Base-by-base conservation (phyloP, 306 rosid genomes). In the Calophaca sinica region DNA sequence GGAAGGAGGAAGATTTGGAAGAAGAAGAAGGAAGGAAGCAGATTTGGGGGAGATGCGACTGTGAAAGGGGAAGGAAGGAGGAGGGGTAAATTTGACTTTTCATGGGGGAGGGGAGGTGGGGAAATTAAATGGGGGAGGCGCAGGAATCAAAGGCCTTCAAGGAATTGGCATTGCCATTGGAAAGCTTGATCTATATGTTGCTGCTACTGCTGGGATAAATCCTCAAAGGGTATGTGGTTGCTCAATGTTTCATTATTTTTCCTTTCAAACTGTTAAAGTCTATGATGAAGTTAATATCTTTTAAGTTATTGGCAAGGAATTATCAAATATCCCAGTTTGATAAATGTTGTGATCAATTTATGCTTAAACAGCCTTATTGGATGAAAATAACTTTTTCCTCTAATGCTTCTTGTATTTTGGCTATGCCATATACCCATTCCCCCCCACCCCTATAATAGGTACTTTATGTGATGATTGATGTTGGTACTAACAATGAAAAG, bases 201-300 rank as follows among this genome's bases (percentile, higher is more conserved):
- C 98, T 82, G 99, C 99, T n/a, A n/a, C n/a, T 59, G 99, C 99
- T 3, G 99, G 99, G 75, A 92, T 96, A 84, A 96, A 96, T 84
- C 99, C 99, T 83, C 99, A 96, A 83, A 86, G 98, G 93, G 99
- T 92, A 87, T 28, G 35, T 15, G 68, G 15, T 62, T 80, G 62
- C 66, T 42, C 72, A 28, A 42, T 61, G 29, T 49, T 32, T 75
- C 42, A 14, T 62, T 60, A 59, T 52, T 50, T 66, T 77, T 65
- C 15, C 61, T 70, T 72, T 75, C 38, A 48, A 7, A 75, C 35
- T 73, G 42, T 75, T 81, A 28, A 55, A 3, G 10, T 52, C 68
- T 41, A 35, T 35, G 13, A 48, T 15, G 9, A 75, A 6, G n/a
- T 65, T 59, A 14, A 31, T 51, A 42, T 64, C 58, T n/a, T 76